Percentiles rank a stretch among this genome's conserved stretches.
Evolutionary conservation across 306 rosid genomes (phyloP).

Genomic region (Rubus idaeus): DNA sequence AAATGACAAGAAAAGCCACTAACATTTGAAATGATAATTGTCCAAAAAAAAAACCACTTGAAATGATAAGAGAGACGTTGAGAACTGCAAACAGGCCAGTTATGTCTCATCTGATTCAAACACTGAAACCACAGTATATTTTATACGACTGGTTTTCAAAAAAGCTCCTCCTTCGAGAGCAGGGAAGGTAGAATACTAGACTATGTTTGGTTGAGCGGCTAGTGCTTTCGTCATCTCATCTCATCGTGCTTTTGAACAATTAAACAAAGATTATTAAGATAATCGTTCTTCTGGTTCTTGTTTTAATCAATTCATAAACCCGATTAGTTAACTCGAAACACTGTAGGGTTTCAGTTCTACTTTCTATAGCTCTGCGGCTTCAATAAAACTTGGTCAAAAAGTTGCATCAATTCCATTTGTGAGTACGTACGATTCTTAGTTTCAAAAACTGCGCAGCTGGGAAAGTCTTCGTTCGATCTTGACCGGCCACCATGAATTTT

Average conservation of each 20-base stretch:
- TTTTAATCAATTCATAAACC: slow-evolving; percentile 19
- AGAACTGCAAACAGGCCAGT: not conserved
- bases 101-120: slow-evolving; percentile 21
- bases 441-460: not conserved
- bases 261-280: slow-evolving; percentile 19
- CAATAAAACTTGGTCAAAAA: slow-evolving; percentile 23
- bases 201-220: slow-evolving; percentile 35
- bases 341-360: slow-evolving; percentile 4
- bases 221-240: slow-evolving; percentile 51
- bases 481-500: not conserved
- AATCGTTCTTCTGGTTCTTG: slow-evolving; percentile 1
- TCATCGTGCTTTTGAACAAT: slow-evolving; percentile 7
- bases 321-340: slow-evolving; percentile 27
- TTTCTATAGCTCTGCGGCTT: slow-evolving; percentile 22
- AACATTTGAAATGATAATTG: not conserved
- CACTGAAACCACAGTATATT: slow-evolving; percentile 10
- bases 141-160: slow-evolving; percentile 18
- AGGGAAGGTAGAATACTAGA: slow-evolving; percentile 14
- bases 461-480: not conserved
- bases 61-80: not conserved
- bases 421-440: not conserved
- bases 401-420: slow-evolving; percentile 25
- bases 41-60: no score
- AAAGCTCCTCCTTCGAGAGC: slow-evolving; percentile 35
- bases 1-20: not conserved